Evolutionary conservation across 2,329 filamentous ascomycete species (phyloP).

Genomic region (Fusarium piperis): DNA sequence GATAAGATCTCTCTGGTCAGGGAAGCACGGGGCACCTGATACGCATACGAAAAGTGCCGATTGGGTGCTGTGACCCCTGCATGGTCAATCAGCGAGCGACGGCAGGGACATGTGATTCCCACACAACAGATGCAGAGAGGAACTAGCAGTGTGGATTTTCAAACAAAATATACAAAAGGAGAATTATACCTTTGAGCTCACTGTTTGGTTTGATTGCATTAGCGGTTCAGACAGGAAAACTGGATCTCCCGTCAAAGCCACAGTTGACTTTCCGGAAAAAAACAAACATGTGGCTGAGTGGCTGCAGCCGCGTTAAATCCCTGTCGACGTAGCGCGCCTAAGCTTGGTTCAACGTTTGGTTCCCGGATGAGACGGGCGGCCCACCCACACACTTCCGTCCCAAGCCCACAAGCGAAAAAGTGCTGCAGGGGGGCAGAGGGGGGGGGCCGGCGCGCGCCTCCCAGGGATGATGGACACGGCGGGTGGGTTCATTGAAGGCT

Average conservation of each 20-base stretch:
- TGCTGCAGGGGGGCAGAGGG: slow-evolving; percentile 17
- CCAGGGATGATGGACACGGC: neutral
- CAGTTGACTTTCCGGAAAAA: slow-evolving; percentile 21
- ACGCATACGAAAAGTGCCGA: slow-evolving; percentile 14
- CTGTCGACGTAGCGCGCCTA: slow-evolving; percentile 44
- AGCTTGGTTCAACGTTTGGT: slow-evolving; percentile 46
- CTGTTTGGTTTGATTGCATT: neutral
- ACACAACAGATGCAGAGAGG: slow-evolving; percentile 13
- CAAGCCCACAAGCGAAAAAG: slow-evolving; percentile 6
- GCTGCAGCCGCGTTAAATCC: slow-evolving; percentile 40
- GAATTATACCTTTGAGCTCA: neutral
- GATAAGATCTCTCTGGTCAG: neutral
- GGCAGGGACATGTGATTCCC: slow-evolving; percentile 21
- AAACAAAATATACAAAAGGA: neutral
- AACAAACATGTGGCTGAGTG: slow-evolving; percentile 40
- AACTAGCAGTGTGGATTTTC: neutral
- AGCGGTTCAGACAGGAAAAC: neutral
- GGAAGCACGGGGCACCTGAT: slow-evolving; percentile 2
- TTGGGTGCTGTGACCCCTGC: slow-evolving; percentile 12
- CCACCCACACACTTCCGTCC: slow-evolving; percentile 1
- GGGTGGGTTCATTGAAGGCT: slow-evolving; percentile 11
- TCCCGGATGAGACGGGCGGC: slow-evolving; percentile 30
- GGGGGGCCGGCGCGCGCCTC: neutral
- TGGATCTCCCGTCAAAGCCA: slow-evolving; percentile 6
- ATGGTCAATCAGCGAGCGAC: neutral